Percentiles rank a stretch among this genome's conserved stretches.
Evolutionary conservation across 768 basidiomycete species (phyloP).

Genomic region (Russula ochroleuca): DNA sequence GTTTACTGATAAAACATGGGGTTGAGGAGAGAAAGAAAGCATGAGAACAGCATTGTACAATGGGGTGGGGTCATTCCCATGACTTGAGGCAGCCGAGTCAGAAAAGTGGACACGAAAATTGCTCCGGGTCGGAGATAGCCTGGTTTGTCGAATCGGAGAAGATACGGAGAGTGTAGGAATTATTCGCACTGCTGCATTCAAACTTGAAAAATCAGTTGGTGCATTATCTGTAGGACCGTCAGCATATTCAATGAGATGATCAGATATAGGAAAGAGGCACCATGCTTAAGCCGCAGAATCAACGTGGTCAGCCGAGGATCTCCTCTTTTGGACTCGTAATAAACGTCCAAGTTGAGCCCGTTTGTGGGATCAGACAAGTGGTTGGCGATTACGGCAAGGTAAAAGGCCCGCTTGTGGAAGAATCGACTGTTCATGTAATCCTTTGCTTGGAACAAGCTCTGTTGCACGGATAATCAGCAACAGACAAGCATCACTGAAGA

Average conservation of each 20-base stretch:
- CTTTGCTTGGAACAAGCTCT: slow-evolving; percentile 91
- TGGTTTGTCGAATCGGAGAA: slow-evolving; percentile 61
- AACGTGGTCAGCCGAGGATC: slow-evolving; percentile 66
- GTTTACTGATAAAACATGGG: slow-evolving; percentile 45
- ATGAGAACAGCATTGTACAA: slow-evolving; percentile 77
- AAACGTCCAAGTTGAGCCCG: slow-evolving; percentile 52
- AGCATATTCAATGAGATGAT: background rate
- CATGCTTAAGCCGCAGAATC: slow-evolving; percentile 52
- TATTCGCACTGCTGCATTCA: slow-evolving; percentile 68
- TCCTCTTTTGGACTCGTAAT: slow-evolving; percentile 52
- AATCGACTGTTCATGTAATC: slow-evolving; percentile 86
- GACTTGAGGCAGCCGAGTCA: slow-evolving; percentile 29
- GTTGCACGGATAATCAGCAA: background rate
- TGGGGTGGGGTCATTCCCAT: slow-evolving; percentile 54
- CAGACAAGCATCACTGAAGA: background rate
- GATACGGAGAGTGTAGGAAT: slow-evolving; percentile 58
- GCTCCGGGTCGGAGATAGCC: slow-evolving; percentile 69
- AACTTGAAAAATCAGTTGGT: slow-evolving; percentile 56
- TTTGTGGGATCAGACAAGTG: slow-evolving; percentile 47
- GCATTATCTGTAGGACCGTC: slow-evolving; percentile 42
- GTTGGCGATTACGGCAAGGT: slow-evolving; percentile 73
- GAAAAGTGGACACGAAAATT: slow-evolving; percentile 50
- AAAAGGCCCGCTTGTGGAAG: slow-evolving; percentile 90
- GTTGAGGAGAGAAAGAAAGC: slow-evolving; percentile 44
- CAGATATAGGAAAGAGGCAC: slow-evolving; percentile 34